Conservation (phyloP, 2,329 filamentous ascomycete species). For the Alternaria metachromatica region DNA sequence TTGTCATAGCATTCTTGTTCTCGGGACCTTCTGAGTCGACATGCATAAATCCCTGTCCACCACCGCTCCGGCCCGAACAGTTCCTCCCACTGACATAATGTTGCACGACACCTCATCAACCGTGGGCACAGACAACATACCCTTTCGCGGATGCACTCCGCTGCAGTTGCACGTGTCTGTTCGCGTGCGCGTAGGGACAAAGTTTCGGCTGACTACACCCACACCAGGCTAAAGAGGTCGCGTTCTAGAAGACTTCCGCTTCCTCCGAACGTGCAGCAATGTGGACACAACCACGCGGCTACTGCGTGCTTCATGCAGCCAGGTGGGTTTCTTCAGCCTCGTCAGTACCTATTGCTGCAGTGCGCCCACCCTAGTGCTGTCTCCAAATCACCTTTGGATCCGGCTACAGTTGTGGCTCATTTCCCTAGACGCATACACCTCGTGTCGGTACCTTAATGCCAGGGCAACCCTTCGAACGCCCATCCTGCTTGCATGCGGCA, state of each 20-base stretch:
- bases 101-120: conserved; percentile 14
- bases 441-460: not conserved
- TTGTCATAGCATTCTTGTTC: not conserved
- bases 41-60: not conserved
- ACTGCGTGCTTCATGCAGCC: conserved; percentile 6
- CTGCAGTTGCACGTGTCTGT: not conserved
- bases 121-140: conserved; percentile 2
- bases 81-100: not conserved
- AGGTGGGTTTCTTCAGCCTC: conserved; percentile 8
- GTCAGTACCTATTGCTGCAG: not conserved
- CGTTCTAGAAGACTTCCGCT: conserved; percentile 23
- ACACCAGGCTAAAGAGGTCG: conserved; percentile 7
- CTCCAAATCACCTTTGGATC: not conserved
- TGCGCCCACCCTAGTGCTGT: not conserved
- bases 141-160: not conserved
- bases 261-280: conserved; percentile 8
- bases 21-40: conserved; percentile 1
- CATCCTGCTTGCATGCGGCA: conserved; percentile 2
- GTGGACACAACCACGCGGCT: conserved; percentile 6
- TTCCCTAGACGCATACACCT: not conserved
- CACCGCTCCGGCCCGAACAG: conserved; percentile 3
- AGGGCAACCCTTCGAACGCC: not conserved
- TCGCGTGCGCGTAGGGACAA: not conserved
- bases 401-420: not conserved
- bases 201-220: conserved; percentile 6